These are phyloP conservation scores for Apophysomyces ossiformis DNA, from an alignment of 371 early-diverging fungal species.

Conservation along the genomic window DNA sequence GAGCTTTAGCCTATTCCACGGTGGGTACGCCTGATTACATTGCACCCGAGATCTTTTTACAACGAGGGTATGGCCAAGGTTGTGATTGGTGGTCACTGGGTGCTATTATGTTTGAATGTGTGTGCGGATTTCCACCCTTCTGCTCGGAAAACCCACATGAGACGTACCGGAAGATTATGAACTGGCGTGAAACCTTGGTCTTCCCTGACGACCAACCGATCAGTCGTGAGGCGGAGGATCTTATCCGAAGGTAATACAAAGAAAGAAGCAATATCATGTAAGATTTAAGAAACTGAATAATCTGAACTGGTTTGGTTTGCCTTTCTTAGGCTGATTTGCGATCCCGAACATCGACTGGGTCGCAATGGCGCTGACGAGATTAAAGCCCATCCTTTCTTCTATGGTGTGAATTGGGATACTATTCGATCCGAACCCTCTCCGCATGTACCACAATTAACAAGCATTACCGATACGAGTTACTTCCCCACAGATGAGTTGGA, in stretches of 20 bases:
- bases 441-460: conserved; percentile 90
- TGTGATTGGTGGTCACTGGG: conserved; percentile 99
- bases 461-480: conserved; percentile 97
- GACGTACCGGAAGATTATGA: conserved; percentile 96
- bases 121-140: conserved; percentile 97
- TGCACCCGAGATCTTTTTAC: conserved; percentile 95
- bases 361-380: conserved; percentile 86
- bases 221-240: conserved; percentile 88
- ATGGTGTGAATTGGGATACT: conserved; percentile 92
- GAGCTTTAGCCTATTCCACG: conserved; percentile 89
- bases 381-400: conserved; percentile 95
- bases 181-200: conserved; percentile 88
- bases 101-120: conserved; percentile 97
- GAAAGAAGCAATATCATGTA: background rate
- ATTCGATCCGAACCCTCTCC: conserved; percentile 88
- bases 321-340: conserved; percentile 76
- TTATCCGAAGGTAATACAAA: conserved; percentile 76
- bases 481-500: conserved; percentile 96
- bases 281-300: background rate
- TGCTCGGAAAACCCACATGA: conserved; percentile 95
- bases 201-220: conserved; percentile 95
- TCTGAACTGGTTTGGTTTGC: background rate
- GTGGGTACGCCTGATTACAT: conserved; percentile 99
- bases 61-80: conserved; percentile 94
- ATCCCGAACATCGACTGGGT: conserved; percentile 82